phyloP scores from a whole-genome alignment of 2,329 filamentous ascomycete genomes.

The Aspergillus fumigatiaffinis region DNA sequence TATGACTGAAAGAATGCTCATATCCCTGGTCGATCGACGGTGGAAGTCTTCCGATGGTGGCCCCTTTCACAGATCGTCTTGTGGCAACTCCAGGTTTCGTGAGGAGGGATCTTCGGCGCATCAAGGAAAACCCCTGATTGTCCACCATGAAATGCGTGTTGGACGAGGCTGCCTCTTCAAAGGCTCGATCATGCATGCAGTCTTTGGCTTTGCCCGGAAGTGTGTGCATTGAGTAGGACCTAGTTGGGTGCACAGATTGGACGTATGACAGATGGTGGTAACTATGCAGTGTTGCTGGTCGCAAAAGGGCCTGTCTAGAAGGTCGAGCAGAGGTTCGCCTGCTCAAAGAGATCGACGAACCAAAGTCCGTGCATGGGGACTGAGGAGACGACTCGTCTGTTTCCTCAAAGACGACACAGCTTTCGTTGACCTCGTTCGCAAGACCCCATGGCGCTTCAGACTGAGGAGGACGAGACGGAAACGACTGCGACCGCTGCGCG shows the following conservation, averaged over 20 bases:
- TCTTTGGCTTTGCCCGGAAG: constrained; percentile 21
- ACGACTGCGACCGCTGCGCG: constrained; percentile 17
- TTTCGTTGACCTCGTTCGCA: background rate
- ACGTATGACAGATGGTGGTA: constrained; percentile 12
- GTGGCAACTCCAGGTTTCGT: constrained; percentile 34
- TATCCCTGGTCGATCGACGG: constrained; percentile 23
- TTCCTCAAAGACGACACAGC: constrained; percentile 7
- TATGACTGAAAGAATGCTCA: constrained; percentile 7
- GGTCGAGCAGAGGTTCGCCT: constrained; percentile 16
- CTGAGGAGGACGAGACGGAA: constrained; percentile 15
- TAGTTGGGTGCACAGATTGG: constrained; percentile 15
- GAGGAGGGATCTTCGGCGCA: constrained; percentile 35
- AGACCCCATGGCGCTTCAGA: constrained; percentile 10
- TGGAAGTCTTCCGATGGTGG: constrained; percentile 16
- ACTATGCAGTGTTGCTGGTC: constrained; percentile 14
- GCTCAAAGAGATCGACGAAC: constrained; percentile 11
- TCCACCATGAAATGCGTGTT: constrained; percentile 32
- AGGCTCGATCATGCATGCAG: constrained; percentile 19
- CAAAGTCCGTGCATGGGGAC: constrained; percentile 5
- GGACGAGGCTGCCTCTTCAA: constrained; percentile 28
- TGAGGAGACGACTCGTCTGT: constrained; percentile 4
- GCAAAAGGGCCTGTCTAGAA: constrained; percentile 19
- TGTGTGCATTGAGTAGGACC: constrained; percentile 29
- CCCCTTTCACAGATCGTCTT: constrained; percentile 26
- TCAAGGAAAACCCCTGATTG: constrained; percentile 32